A percentile compares a stretch with the other conserved stretches of the same genome.
These are phyloP conservation scores for Sisymbrium altissimum DNA, from an alignment of 345 rosid species.

Conservation along the genomic window DNA sequence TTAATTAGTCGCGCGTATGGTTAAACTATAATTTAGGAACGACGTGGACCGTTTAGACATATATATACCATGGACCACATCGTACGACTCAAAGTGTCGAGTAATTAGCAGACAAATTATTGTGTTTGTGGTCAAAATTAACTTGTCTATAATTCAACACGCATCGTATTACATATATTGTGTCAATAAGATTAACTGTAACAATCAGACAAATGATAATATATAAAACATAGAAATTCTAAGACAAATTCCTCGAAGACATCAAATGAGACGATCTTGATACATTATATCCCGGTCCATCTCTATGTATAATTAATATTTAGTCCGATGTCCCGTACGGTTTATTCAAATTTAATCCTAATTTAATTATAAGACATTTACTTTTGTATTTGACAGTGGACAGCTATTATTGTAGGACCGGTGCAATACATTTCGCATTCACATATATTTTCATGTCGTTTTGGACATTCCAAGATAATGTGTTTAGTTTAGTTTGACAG, in stretches of 20 bases:
- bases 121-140: slow-evolving; percentile 25
- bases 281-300: slow-evolving; percentile 14
- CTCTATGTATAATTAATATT: neutral
- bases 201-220: slow-evolving; percentile 17
- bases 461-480: slow-evolving; percentile 21
- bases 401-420: slow-evolving; percentile 38
- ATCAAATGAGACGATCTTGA: slow-evolving; percentile 47
- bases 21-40: slow-evolving; percentile 4
- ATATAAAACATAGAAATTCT: slow-evolving; percentile 32
- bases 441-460: slow-evolving; percentile 30
- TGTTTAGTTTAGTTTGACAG: slow-evolving; percentile 16
- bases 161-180: neutral
- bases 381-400: slow-evolving; percentile 20
- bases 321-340: slow-evolving; percentile 1
- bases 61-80: slow-evolving; percentile 21
- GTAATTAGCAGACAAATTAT: slow-evolving; percentile 37
- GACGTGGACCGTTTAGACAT: neutral
- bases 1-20: neutral
- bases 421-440: slow-evolving; percentile 27
- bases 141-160: slow-evolving; percentile 17
- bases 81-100: slow-evolving; percentile 26
- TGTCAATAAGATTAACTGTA: neutral
- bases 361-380: neutral
- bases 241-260: slow-evolving; percentile 56
- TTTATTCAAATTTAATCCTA: neutral